phyloP scores from a whole-genome alignment of 177 flowering plant genomes.

The Vitis hybrid region DNA sequence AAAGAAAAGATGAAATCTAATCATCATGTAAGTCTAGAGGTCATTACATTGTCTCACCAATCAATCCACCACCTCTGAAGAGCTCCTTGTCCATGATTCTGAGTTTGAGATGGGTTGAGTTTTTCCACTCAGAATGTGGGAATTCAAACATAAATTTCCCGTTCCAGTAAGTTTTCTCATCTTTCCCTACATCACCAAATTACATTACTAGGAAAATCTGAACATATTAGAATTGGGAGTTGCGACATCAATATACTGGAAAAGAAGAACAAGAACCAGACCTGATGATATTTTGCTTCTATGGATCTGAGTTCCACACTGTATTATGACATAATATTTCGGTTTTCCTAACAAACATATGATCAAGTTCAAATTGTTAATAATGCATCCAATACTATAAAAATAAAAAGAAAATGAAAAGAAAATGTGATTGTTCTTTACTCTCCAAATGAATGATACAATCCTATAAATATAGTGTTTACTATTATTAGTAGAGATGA shows the following conservation, averaged over 20 bases:
- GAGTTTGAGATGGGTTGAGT: constrained; percentile 43
- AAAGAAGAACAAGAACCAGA: constrained; percentile 8
- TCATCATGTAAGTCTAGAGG: not conserved
- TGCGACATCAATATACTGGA: not conserved
- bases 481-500: not conserved
- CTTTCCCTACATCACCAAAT: constrained; percentile 38
- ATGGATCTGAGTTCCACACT: constrained; percentile 51
- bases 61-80: constrained; percentile 43
- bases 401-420: not conserved
- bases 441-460: not conserved
- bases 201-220: not conserved
- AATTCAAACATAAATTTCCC: constrained; percentile 53
- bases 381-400: not conserved
- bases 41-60: constrained; percentile 62
- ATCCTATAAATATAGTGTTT: no score
- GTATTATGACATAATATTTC: constrained; percentile 51
- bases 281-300: constrained; percentile 71
- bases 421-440: no score
- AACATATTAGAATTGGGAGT: not conserved
- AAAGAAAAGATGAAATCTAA: no score
- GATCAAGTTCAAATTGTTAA: constrained; percentile 3
- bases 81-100: constrained; percentile 50
- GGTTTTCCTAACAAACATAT: constrained; percentile 43
- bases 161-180: constrained; percentile 55
- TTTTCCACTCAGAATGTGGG: constrained; percentile 32